These are phyloP conservation scores for Nakaseomyces nivariensis DNA, from an alignment of 1,139 yeast species.

Conservation along the genomic window DNA sequence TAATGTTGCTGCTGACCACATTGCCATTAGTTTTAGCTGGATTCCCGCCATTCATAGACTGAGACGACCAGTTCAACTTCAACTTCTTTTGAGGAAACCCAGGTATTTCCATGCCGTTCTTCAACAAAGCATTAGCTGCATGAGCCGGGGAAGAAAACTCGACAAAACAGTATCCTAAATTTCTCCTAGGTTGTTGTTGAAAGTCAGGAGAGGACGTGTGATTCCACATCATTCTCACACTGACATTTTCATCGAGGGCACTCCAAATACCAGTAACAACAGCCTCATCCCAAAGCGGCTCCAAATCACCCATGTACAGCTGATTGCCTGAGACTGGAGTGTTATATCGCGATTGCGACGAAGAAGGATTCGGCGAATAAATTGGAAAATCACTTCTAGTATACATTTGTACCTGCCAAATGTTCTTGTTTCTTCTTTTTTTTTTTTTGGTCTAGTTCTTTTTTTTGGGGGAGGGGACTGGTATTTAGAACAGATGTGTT, in stretches of 20 bases:
- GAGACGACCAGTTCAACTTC: slow-evolving; percentile 67
- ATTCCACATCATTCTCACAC: slow-evolving; percentile 43
- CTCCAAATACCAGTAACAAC: slow-evolving; percentile 52
- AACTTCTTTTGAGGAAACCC: slow-evolving; percentile 48
- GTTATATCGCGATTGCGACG: background rate
- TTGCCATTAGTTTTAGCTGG: slow-evolving; percentile 27
- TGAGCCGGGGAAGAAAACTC: slow-evolving; percentile 55
- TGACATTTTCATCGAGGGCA: slow-evolving; percentile 30
- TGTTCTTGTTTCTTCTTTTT: background rate
- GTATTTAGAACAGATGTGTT: too few relatives aligned
- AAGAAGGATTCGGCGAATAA: background rate
- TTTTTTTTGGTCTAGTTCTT: background rate
- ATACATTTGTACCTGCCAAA: slow-evolving; percentile 3
- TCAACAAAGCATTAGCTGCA: slow-evolving; percentile 53
- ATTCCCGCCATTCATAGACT: slow-evolving; percentile 40
- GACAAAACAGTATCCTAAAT: slow-evolving; percentile 57
- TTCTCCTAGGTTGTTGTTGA: slow-evolving; percentile 34
- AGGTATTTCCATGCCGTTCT: slow-evolving; percentile 59
- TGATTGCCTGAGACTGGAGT: slow-evolving; percentile 7
- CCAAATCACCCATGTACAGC: slow-evolving; percentile 60
- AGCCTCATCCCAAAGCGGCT: slow-evolving; percentile 60
- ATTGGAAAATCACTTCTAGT: background rate
- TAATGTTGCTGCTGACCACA: background rate
- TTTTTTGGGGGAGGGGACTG: background rate
- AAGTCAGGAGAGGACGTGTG: slow-evolving; percentile 10